These are phyloP conservation scores for Sporothrix phasma DNA, from an alignment of 2,329 filamentous ascomycete species.

Conservation along the genomic window DNA sequence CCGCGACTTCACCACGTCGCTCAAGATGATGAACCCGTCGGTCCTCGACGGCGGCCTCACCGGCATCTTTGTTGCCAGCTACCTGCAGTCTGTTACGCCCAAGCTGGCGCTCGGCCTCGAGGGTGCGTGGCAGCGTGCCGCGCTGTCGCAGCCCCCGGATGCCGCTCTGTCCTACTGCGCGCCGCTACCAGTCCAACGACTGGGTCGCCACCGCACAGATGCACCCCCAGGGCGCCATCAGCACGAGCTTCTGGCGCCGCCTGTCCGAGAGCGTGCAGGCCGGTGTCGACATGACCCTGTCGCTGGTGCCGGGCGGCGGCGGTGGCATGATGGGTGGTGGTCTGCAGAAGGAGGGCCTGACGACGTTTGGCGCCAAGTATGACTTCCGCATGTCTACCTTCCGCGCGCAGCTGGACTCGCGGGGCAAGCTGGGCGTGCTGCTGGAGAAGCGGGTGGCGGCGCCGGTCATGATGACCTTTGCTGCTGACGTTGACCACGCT, in stretches of 20 bases:
- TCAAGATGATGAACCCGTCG: constrained; percentile 96
- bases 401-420: constrained; percentile 89
- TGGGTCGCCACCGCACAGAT: constrained; percentile 91
- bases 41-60: constrained; percentile 84
- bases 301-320: constrained; percentile 51
- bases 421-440: constrained; percentile 84
- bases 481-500: constrained; percentile 90
- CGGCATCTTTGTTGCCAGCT: constrained; percentile 91
- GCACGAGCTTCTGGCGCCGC: constrained; percentile 86
- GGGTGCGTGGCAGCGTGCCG: constrained; percentile 84
- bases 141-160: constrained; percentile 78
- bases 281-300: constrained; percentile 87
- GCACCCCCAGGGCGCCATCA: constrained; percentile 77
- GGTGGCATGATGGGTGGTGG: constrained; percentile 65
- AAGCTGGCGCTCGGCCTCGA: constrained; percentile 81
- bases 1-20: constrained; percentile 79
- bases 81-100: constrained; percentile 86
- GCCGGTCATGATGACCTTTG: constrained; percentile 87
- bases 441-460: constrained; percentile 94
- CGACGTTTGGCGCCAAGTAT: constrained; percentile 92
- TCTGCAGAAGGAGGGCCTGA: constrained; percentile 74
- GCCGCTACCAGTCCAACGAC: constrained; percentile 80
- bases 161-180: constrained; percentile 82
- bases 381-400: constrained; percentile 94
- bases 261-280: constrained; percentile 93